A percentile compares a stretch with the other conserved stretches of the same genome.
phyloP scores from a whole-genome alignment of 257 asterid genomes.

The Solanum chmielewskii region DNA sequence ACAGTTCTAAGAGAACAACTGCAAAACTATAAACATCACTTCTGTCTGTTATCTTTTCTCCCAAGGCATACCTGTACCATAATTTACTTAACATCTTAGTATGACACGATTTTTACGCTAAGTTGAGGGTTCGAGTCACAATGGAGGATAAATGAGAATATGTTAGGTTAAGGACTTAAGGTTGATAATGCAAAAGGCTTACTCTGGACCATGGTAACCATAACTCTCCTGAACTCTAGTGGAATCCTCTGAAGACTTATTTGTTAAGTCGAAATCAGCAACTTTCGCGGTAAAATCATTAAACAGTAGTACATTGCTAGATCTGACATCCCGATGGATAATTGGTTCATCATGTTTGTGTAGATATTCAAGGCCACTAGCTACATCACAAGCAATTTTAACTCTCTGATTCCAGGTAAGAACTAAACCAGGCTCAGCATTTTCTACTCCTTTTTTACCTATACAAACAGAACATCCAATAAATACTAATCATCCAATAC shows the following conservation, averaged over 20 bases:
- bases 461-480: neutral
- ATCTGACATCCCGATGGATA: constrained; percentile 73
- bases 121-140: neutral
- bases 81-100: neutral
- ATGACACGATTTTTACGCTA: neutral
- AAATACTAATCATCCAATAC: neutral
- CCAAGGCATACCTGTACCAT: constrained; percentile 56
- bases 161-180: neutral
- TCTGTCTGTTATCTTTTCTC: constrained; percentile 59
- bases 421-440: constrained; percentile 73
- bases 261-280: constrained; percentile 65
- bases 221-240: constrained; percentile 47
- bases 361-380: constrained; percentile 67
- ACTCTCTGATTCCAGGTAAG: constrained; percentile 72
- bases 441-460: constrained; percentile 82
- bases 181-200: constrained; percentile 1
- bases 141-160: neutral
- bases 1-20: constrained; percentile 56
- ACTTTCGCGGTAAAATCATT: constrained; percentile 63
- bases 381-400: constrained; percentile 75
- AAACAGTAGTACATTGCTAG: constrained; percentile 75
- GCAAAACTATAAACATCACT: constrained; percentile 81
- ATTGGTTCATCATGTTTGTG: constrained; percentile 77
- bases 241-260: constrained; percentile 75
- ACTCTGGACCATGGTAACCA: constrained; percentile 89